Base-by-base conservation (phyloP, 1,284 basidiomycete genomes). In the Marasmius fiardii region DNA sequence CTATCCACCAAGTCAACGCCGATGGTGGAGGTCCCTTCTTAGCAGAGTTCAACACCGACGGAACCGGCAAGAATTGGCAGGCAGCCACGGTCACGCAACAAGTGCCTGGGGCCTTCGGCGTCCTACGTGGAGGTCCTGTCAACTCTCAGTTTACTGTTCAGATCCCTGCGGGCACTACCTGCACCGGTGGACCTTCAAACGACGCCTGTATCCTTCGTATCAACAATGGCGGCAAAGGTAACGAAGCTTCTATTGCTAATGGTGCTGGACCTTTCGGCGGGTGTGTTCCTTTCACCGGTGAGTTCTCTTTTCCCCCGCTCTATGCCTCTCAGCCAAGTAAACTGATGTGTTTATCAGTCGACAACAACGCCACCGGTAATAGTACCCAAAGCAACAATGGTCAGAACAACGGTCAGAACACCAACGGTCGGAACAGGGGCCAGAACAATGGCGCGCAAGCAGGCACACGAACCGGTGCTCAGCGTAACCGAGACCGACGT, bases 221-320 rank as follows among this genome's bases (percentile, higher is more conserved):
- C 41, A 64, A 61, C 58, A 64, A 62, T 54, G 63, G 63, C 23
- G 63, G 63, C 6, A 51, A 59, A 20, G 41, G 41, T 7, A 39
- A 54, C 37, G 57, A 57, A 7, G 55, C 53, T 8, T 62, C 61
- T 28, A 57, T 64, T 18, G 61, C 63, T 3, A 61, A 64, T 34
- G 63, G 63, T 31, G 61, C 63, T 43, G 63, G 63, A 16, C 63
- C 63, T n/a, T 64, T 64, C 51, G 63, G 63, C 10, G 63, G 63
- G 23, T 64, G 63, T 31, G 58, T 56, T 33, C 61, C 63, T 21
- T 58, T 64, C 10, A 59, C 58, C 26, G 43, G 41, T 52, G 20
- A 52, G 50, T 35, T 6, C 26, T 4, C 21, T 45, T 49, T 47
- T 48, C 23, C 7, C 24, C 6, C 3, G 16, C 16, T 26, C 21